Percentiles rank a stretch among this genome's conserved stretches.
Conservation (phyloP, 768 basidiomycete species). For the Leucogyrophana mollusca region DNA sequence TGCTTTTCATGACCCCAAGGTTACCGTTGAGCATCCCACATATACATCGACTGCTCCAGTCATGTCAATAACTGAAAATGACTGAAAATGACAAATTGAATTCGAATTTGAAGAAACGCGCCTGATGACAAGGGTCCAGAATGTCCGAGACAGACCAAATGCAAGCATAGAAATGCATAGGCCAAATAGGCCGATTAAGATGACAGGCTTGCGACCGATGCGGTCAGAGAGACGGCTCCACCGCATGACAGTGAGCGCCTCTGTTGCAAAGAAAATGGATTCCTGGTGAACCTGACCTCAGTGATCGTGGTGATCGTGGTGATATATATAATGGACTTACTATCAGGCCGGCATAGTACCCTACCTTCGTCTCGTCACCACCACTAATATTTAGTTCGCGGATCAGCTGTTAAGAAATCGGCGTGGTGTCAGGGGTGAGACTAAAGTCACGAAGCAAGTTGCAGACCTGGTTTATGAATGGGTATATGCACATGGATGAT, state of each 20-base stretch:
- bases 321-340: slow-evolving; percentile 33
- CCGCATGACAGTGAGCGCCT: slow-evolving; percentile 66
- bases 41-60: slow-evolving; percentile 18
- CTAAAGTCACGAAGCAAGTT: neutral
- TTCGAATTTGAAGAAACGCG: slow-evolving; percentile 2
- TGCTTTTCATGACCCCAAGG: slow-evolving; percentile 31
- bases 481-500: slow-evolving; percentile 42
- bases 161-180: slow-evolving; percentile 65
- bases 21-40: slow-evolving; percentile 36
- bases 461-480: slow-evolving; percentile 46
- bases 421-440: neutral
- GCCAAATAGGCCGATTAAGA: slow-evolving; percentile 62
- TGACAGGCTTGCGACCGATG: slow-evolving; percentile 72
- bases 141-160: slow-evolving; percentile 69
- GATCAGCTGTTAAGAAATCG: neutral
- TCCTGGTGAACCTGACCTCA: slow-evolving; percentile 40
- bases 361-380: slow-evolving; percentile 40
- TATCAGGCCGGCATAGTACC: slow-evolving; percentile 72
- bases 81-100: no score
- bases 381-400: slow-evolving; percentile 3
- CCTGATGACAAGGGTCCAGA: slow-evolving; percentile 56
- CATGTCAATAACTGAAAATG: no score
- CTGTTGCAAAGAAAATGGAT: slow-evolving; percentile 75
- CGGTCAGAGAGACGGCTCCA: slow-evolving; percentile 73
- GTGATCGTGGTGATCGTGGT: neutral